These are phyloP conservation scores for Eucalyptus coolabah DNA, from an alignment of 345 rosid genomes.

Conservation along the genomic window DNA sequence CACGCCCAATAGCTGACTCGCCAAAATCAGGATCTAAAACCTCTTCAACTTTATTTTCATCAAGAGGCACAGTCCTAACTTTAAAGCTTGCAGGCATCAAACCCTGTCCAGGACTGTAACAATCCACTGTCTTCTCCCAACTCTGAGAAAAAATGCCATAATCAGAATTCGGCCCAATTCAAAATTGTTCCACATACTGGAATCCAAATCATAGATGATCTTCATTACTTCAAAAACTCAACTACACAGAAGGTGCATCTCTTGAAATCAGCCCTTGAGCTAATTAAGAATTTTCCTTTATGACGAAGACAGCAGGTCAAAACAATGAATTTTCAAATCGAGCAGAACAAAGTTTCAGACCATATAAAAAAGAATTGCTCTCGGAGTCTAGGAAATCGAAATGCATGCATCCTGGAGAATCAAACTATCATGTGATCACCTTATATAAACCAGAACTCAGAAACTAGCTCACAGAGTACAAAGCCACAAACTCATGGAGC, in stretches of 20 bases:
- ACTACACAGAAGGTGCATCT: background rate
- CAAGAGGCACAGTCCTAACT: slow-evolving; percentile 60
- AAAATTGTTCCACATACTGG: background rate
- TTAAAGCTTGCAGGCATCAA: slow-evolving; percentile 94
- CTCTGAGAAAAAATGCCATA: slow-evolving; percentile 22
- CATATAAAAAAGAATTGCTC: background rate
- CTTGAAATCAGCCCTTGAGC: background rate
- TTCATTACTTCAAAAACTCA: background rate
- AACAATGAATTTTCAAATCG: background rate
- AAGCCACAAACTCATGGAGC: background rate
- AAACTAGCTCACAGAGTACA: background rate
- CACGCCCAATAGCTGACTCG: slow-evolving; percentile 90
- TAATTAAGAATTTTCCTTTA: background rate
- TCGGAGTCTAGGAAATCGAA: background rate
- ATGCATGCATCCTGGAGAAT: background rate
- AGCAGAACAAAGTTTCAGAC: background rate
- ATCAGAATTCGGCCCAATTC: background rate
- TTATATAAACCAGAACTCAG: background rate
- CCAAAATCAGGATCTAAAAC: slow-evolving; percentile 92
- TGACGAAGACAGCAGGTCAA: background rate
- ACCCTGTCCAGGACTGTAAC: slow-evolving; percentile 91
- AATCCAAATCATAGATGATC: background rate
- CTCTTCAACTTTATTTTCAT: slow-evolving; percentile 57
- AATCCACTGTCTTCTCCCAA: slow-evolving; percentile 95
- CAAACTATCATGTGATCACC: background rate